Conservation (phyloP, 225 moss, liverwort and hornwort genomes). For the Neckera pumila region DNA sequence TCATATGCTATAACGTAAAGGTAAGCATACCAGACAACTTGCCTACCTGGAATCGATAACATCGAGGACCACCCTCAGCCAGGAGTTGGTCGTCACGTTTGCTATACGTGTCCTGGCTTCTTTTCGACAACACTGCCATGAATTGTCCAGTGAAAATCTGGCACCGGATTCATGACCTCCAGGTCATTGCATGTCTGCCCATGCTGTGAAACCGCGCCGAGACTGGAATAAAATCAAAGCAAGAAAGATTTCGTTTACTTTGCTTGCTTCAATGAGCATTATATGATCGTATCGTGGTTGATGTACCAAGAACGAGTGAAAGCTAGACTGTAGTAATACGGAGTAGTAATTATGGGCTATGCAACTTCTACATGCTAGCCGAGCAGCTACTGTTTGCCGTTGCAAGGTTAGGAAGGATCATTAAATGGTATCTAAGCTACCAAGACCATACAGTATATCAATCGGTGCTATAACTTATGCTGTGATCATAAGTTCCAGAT, state of each 20-base stretch:
- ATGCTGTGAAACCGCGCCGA: background rate
- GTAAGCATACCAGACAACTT: background rate
- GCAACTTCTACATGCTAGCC: background rate
- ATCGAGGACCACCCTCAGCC: background rate
- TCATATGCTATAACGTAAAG: background rate
- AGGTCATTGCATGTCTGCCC: background rate
- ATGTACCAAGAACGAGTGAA: background rate
- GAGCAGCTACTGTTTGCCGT: background rate
- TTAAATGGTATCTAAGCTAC: background rate
- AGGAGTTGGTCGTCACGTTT: background rate
- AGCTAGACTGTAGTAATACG: background rate
- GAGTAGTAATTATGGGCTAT: background rate
- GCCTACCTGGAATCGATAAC: background rate
- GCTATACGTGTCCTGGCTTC: background rate
- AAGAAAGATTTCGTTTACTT: background rate
- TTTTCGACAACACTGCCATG: background rate
- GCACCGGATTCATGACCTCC: background rate
- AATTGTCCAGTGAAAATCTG: background rate
- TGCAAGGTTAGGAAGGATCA: background rate
- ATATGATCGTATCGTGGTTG: background rate
- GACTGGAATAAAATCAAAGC: background rate
- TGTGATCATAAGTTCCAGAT: background rate
- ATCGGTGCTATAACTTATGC: background rate
- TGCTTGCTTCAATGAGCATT: background rate
- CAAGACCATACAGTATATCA: background rate